Evolutionary conservation across 1,139 yeast species (phyloP), one percentile per base, ranked within the genome.

Genomic region (Blastobotrys aristatus): DNA sequence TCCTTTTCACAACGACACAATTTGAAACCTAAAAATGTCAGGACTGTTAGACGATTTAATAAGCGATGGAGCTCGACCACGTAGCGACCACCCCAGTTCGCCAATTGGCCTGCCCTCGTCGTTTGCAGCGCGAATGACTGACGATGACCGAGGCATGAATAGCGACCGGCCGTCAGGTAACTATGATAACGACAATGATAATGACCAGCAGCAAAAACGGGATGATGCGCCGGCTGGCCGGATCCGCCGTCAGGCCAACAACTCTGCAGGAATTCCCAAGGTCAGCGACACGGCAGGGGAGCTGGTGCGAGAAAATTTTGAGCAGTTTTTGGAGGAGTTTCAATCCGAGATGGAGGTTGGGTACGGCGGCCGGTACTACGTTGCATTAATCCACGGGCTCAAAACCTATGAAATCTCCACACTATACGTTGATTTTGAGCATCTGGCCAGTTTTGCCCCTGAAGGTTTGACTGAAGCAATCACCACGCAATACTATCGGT

Each of bases 281-380:
- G 96, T 92, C 27, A 79, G 80, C 18, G 98, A 92, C 70, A 80
- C 83, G 37, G 89, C 96, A 4, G 97, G 96, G 52, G 97, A 90
- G 63, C 87, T 88, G 58, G 97, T 92, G 14, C 77, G 94, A 46
- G 96, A 89, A 64, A 82, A 94, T 26, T 92, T 92, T 64, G 96
- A 89, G 64, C 79, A 77, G 56, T 92, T 92, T 63, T 69, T 92
- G 53, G 87, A 84, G 63, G 84, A 79, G 40, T 87, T 73, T 59
- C 69, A 67, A 8, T 79, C 76, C 50, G 61, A 57, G 6, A 53
- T 52, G 30, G 50, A 57, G n/a, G 52, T 50, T 16, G 65, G 63
- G 20, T 63, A 65, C 22, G 68, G 64, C 24, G 87, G 85, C 3
- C 75, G 73, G 52, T 73, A 81, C 32, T 92, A 92, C 61, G 65